Percentiles rank a stretch among this genome's conserved stretches.
Conservation (phyloP, 2,329 filamentous ascomycete species). For the Fusarium clavum region DNA sequence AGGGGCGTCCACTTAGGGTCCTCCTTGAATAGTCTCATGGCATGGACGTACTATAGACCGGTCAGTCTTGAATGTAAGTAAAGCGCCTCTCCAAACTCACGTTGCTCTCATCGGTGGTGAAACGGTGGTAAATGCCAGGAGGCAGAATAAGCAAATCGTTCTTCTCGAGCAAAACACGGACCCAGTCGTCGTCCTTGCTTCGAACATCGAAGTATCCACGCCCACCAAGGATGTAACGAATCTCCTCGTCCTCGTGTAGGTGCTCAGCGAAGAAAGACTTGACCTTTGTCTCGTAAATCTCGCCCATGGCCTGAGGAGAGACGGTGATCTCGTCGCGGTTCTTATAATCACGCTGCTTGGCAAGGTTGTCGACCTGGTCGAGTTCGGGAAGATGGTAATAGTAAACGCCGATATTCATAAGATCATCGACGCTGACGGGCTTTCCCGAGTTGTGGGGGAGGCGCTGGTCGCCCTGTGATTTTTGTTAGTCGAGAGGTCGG, state of each 20-base stretch:
- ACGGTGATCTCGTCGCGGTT: conserved; percentile 95
- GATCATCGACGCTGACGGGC: conserved; percentile 71
- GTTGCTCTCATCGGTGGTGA: conserved; percentile 92
- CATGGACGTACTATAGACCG: conserved; percentile 81
- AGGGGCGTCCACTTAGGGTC: conserved; percentile 98
- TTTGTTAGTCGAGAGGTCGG: conserved; percentile 14
- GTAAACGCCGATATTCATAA: conserved; percentile 81
- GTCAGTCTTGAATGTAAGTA: not conserved
- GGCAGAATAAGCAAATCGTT: conserved; percentile 93
- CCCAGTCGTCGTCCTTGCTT: conserved; percentile 85
- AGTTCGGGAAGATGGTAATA: conserved; percentile 77
- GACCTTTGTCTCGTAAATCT: conserved; percentile 91
- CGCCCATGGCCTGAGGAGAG: conserved; percentile 86
- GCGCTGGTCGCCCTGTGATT: conserved; percentile 86
- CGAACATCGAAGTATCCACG: conserved; percentile 94
- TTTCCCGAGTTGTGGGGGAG: conserved; percentile 87
- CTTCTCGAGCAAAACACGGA: conserved; percentile 86
- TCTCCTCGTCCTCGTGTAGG: conserved; percentile 98
- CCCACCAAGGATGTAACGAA: conserved; percentile 90
- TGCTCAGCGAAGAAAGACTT: conserved; percentile 96
- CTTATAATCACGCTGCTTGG: conserved; percentile 82
- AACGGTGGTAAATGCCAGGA: conserved; percentile 95
- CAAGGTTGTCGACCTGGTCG: conserved; percentile 77
- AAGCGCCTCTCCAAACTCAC: conserved; percentile 64
- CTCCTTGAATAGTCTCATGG: conserved; percentile 97